A percentile compares a stretch with the other conserved stretches of the same genome.
These are phyloP conservation scores for Achaetomiella virescens DNA, from an alignment of 495 filamentous ascomycete genomes.

Conservation along the genomic window DNA sequence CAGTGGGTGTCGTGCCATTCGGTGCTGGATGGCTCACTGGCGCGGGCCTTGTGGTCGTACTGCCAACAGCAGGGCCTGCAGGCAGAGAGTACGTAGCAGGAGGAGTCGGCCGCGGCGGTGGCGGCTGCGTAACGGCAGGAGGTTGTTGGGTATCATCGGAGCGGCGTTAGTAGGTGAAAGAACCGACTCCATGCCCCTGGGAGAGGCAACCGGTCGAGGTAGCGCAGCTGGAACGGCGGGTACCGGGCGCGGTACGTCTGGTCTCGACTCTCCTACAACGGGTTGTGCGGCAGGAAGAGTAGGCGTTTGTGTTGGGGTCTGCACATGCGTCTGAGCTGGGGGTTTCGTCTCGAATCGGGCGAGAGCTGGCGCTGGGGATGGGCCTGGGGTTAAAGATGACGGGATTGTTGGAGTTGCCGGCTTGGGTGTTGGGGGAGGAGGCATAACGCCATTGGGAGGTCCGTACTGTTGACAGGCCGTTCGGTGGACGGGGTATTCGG, in stretches of 20 bases:
- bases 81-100: constrained; percentile 1
- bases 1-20: constrained; percentile 23
- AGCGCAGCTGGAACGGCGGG: constrained; percentile 29
- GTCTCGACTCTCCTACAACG: constrained; percentile 16
- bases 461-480: constrained; percentile 65
- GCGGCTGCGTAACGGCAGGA: not conserved
- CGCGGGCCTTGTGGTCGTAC: not conserved
- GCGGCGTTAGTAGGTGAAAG: constrained; percentile 17
- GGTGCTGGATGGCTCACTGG: constrained; percentile 13
- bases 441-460: constrained; percentile 53
- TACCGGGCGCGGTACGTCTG: constrained; percentile 24
- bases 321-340: constrained; percentile 10
- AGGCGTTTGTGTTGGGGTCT: constrained; percentile 15
- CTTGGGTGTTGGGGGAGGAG: constrained; percentile 46
- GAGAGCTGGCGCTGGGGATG: constrained; percentile 11
- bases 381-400: constrained; percentile 1
- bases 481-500: constrained; percentile 27
- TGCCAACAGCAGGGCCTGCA: not conserved
- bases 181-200: constrained; percentile 29
- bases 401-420: constrained; percentile 30
- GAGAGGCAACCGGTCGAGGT: constrained; percentile 21
- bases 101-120: constrained; percentile 6
- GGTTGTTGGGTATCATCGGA: constrained; percentile 8
- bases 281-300: constrained; percentile 7
- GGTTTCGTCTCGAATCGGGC: constrained; percentile 14